Percentiles rank a stretch among this genome's conserved stretches.
Evolutionary conservation across 164 flowering plant species (phyloP).

Genomic region (Platanus orientalis): DNA sequence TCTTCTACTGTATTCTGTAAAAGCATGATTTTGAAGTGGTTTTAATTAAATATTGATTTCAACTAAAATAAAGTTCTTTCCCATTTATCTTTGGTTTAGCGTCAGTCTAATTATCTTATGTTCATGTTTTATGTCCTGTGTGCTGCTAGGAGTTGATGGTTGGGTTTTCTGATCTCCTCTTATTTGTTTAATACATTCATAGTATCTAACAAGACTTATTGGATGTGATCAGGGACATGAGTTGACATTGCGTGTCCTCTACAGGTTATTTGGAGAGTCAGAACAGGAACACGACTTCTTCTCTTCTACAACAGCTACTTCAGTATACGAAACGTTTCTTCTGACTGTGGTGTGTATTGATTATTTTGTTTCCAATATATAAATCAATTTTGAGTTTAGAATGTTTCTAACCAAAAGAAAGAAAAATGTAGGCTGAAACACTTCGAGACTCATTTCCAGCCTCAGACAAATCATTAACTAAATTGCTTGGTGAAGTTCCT

Average conservation of each 20-base stretch:
- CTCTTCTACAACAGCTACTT: constrained; percentile 81
- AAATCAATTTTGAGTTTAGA: not conserved
- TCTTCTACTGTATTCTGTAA: too few relatives aligned
- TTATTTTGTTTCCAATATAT: not conserved
- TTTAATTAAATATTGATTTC: too few relatives aligned
- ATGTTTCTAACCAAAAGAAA: not conserved
- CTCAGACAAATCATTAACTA: constrained; percentile 88
- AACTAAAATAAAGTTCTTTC: too few relatives aligned
- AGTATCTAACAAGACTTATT: constrained; percentile 15
- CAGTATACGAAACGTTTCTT: constrained; percentile 80
- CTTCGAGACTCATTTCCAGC: constrained; percentile 91
- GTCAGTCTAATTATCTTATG: not conserved
- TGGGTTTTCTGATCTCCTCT: not conserved
- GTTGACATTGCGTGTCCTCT: constrained; percentile 93
- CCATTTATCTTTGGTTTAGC: too few relatives aligned
- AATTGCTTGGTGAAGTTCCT: constrained; percentile 84
- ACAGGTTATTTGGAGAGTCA: constrained; percentile 77
- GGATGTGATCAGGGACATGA: constrained; percentile 87
- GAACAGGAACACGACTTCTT: constrained; percentile 84
- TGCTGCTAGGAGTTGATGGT: not conserved
- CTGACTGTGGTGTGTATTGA: constrained; percentile 63
- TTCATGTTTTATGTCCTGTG: not conserved
- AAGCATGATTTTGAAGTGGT: too few relatives aligned
- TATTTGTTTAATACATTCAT: not conserved
- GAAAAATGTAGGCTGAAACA: constrained; percentile 66